A percentile compares a stretch with the other conserved stretches of the same genome.
Evolutionary conservation across 1,139 yeast genomes (phyloP).

Genomic region (Debaryomyces robertsiae): DNA sequence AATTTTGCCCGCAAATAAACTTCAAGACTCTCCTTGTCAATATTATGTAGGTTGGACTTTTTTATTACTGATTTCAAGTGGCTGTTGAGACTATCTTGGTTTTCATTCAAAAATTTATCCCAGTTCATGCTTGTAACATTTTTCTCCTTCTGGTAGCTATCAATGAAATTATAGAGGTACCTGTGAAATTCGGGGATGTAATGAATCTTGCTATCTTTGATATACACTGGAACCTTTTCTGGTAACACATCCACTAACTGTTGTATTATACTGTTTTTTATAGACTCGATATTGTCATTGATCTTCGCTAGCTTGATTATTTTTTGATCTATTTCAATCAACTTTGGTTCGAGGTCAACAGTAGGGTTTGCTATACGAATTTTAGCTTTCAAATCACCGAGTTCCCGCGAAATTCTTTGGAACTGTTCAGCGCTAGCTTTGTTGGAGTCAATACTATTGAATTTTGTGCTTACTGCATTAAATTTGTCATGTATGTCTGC

Average conservation of each 20-base stretch:
- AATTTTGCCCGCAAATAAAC: slow-evolving; percentile 24
- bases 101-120: slow-evolving; percentile 25
- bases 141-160: slow-evolving; percentile 26
- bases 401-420: slow-evolving; percentile 13
- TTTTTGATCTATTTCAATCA: slow-evolving; percentile 24
- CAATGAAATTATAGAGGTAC: slow-evolving; percentile 38
- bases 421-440: slow-evolving; percentile 15
- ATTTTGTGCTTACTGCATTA: slow-evolving; percentile 20
- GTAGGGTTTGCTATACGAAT: slow-evolving; percentile 1
- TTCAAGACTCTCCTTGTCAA: slow-evolving; percentile 27
- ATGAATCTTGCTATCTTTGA: slow-evolving; percentile 38
- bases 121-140: slow-evolving; percentile 18
- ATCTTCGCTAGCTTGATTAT: slow-evolving; percentile 21
- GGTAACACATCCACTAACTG: slow-evolving; percentile 31
- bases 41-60: slow-evolving; percentile 13
- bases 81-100: slow-evolving; percentile 22
- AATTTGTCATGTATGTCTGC: slow-evolving; percentile 20
- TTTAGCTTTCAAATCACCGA: slow-evolving; percentile 14
- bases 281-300: slow-evolving; percentile 22
- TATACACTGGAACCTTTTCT: slow-evolving; percentile 34
- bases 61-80: slow-evolving; percentile 19
- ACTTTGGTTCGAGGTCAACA: slow-evolving; percentile 16
- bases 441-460: slow-evolving; percentile 18
- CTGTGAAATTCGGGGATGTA: slow-evolving; percentile 44
- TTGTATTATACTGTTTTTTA: slow-evolving; percentile 25